A percentile compares a stretch with the other conserved stretches of the same genome.
Evolutionary conservation across 1,284 basidiomycete species (phyloP).

Genomic region (Naganishia liquefaciens): DNA sequence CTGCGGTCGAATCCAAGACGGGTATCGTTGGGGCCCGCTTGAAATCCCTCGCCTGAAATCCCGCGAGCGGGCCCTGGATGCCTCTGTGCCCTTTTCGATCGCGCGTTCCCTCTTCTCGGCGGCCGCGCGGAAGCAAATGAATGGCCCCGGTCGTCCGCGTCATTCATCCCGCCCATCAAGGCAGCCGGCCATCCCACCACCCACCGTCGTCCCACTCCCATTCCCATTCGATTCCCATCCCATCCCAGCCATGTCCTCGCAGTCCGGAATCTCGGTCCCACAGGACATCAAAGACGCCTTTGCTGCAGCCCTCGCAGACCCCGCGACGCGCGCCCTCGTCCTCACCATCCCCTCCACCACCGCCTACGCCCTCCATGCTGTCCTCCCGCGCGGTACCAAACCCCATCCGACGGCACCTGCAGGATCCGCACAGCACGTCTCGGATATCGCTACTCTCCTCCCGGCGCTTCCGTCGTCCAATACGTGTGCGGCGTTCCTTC

Average conservation of each 20-base stretch:
- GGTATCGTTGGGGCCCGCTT: too few relatives aligned
- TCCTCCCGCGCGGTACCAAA: constrained; percentile 38
- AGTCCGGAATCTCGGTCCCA: constrained; percentile 53
- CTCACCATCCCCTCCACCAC: constrained; percentile 49
- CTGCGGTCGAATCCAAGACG: too few relatives aligned
- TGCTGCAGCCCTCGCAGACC: constrained; percentile 36
- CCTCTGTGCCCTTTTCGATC: too few relatives aligned
- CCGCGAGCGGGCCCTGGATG: too few relatives aligned
- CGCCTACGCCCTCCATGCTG: constrained; percentile 33
- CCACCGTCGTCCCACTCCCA: not conserved
- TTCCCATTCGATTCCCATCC: not conserved
- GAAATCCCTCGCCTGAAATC: too few relatives aligned
- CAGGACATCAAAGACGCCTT: constrained; percentile 45
- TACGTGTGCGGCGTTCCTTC: constrained; percentile 52
- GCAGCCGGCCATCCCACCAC: not conserved
- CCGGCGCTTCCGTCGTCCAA: constrained; percentile 44
- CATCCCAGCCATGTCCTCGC: constrained; percentile 47
- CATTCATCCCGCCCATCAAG: not conserved
- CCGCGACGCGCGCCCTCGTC: constrained; percentile 48
- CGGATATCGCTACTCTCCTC: constrained; percentile 47
- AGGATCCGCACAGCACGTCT: constrained; percentile 40
- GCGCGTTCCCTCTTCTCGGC: not conserved
- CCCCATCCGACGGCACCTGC: constrained; percentile 44
- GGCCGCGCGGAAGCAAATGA: not conserved
- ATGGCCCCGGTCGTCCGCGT: too few relatives aligned